Conservation (phyloP, 441 rosid genomes). For the Bocquillonia castaneifolia region DNA sequence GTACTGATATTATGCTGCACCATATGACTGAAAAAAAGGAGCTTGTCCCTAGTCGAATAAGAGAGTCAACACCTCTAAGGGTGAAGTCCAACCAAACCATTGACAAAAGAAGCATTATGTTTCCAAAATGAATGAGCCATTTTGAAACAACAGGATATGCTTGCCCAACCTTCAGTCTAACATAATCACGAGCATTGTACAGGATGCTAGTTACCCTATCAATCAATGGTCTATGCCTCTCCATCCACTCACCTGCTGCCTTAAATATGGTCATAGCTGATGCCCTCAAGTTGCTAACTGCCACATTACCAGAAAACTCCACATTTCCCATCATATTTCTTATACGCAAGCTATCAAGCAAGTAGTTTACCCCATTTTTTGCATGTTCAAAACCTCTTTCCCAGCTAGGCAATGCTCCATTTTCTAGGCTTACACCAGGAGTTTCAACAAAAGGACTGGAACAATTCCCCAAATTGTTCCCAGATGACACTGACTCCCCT, state of each 20-base stretch:
- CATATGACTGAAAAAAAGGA: slow-evolving; percentile 78
- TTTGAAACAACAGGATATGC: slow-evolving; percentile 57
- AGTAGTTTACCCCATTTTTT: slow-evolving; percentile 33
- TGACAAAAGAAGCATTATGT: slow-evolving; percentile 60
- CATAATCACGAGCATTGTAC: slow-evolving; percentile 44
- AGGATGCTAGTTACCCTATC: slow-evolving; percentile 32
- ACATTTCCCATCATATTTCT: slow-evolving; percentile 43
- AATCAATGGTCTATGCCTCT: slow-evolving; percentile 54
- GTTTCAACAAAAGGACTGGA: slow-evolving; percentile 29
- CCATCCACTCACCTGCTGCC: slow-evolving; percentile 51
- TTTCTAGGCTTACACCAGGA: slow-evolving; percentile 31
- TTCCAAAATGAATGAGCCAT: slow-evolving; percentile 64
- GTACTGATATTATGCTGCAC: slow-evolving; percentile 78
- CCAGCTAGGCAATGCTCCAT: slow-evolving; percentile 29
- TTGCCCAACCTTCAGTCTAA: slow-evolving; percentile 41
- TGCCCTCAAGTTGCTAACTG: slow-evolving; percentile 44
- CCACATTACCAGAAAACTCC: slow-evolving; percentile 41
- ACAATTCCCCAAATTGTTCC: slow-evolving; percentile 30
- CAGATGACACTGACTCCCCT: slow-evolving; percentile 30
- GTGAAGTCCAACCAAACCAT: slow-evolving; percentile 89
- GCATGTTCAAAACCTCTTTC: slow-evolving; percentile 33
- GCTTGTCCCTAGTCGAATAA: slow-evolving; percentile 77
- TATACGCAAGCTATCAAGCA: slow-evolving; percentile 40
- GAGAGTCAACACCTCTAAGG: slow-evolving; percentile 79
- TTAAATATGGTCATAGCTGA: slow-evolving; percentile 34